phyloP scores from a whole-genome alignment of 2,329 filamentous ascomycete species.

The Cladosporium sp. region DNA sequence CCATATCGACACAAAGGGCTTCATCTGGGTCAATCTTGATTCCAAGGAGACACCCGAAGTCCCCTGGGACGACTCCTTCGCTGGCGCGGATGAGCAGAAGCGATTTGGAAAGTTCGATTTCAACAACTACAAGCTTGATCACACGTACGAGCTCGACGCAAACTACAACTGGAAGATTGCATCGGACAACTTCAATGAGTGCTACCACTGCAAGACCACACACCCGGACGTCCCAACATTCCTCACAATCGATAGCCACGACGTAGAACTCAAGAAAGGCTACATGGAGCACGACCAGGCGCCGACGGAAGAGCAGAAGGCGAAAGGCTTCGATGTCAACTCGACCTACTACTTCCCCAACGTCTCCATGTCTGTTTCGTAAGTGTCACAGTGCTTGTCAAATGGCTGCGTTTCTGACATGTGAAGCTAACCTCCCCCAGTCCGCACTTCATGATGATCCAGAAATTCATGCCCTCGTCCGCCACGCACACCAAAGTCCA shows the following conservation, averaged over 20 bases:
- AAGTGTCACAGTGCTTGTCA: constrained; percentile 28
- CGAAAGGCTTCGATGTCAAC: constrained; percentile 46
- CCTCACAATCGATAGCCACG: constrained; percentile 56
- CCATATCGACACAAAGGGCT: constrained; percentile 53
- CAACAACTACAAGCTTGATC: constrained; percentile 57
- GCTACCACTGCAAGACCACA: constrained; percentile 61
- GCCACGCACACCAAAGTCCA: constrained; percentile 54
- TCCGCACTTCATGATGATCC: constrained; percentile 61
- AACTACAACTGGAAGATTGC: constrained; percentile 61
- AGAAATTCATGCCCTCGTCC: constrained; percentile 58
- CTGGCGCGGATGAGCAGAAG: constrained; percentile 47
- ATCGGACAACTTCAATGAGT: constrained; percentile 65
- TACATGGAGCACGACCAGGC: constrained; percentile 50
- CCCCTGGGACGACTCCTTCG: constrained; percentile 54
- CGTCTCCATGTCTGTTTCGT: constrained; percentile 51
- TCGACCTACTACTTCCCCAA: constrained; percentile 52
- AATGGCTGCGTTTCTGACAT: background rate
- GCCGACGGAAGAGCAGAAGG: constrained; percentile 50
- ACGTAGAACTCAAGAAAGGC: constrained; percentile 49
- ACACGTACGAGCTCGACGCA: constrained; percentile 55
- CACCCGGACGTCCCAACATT: constrained; percentile 58
- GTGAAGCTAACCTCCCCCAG: background rate
- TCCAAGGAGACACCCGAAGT: constrained; percentile 45
- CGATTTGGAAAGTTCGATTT: constrained; percentile 50
- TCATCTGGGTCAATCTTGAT: constrained; percentile 58